Conservation (phyloP, 768 basidiomycete species). For the Pisolithus albus region DNA sequence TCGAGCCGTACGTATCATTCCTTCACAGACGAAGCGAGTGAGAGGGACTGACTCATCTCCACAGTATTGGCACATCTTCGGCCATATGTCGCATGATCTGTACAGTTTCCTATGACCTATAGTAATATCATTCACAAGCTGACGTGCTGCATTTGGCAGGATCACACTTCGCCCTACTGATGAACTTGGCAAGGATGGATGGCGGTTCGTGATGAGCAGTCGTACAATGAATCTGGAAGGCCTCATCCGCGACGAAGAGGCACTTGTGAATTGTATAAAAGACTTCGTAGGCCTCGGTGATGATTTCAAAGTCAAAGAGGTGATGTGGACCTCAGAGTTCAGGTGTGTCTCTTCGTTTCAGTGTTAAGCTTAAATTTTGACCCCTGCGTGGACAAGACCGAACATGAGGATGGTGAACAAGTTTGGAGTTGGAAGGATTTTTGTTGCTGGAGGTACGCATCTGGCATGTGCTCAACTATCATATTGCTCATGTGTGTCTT, state of each 20-base stretch:
- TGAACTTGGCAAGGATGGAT: slow-evolving; percentile 17
- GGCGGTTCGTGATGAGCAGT: slow-evolving; percentile 6
- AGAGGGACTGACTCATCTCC: not conserved
- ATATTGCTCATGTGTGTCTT: not conserved
- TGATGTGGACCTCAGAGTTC: slow-evolving; percentile 21
- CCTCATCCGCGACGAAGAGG: slow-evolving; percentile 15
- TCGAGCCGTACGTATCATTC: slow-evolving; percentile 12
- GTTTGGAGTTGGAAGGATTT: slow-evolving; percentile 19
- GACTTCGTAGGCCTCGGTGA: slow-evolving; percentile 14
- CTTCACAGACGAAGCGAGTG: not conserved
- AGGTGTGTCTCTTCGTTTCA: slow-evolving; percentile 13
- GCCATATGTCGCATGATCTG: slow-evolving; percentile 1
- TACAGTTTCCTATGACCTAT: not conserved
- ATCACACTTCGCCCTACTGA: slow-evolving; percentile 9
- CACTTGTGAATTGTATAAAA: slow-evolving; percentile 26
- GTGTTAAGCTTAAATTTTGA: too few species aligned
- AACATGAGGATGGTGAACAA: too few species aligned
- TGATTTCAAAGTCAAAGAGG: slow-evolving; percentile 7
- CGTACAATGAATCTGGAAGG: slow-evolving; percentile 9
- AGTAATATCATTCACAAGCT: not conserved
- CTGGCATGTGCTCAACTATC: not conserved
- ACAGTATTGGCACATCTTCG: slow-evolving; percentile 20
- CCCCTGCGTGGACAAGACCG: not conserved
- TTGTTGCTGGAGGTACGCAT: slow-evolving; percentile 37
- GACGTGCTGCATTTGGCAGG: slow-evolving; percentile 4